phyloP scores from a whole-genome alignment of 306 rosid genomes.

The Begonia fuchsioides region DNA sequence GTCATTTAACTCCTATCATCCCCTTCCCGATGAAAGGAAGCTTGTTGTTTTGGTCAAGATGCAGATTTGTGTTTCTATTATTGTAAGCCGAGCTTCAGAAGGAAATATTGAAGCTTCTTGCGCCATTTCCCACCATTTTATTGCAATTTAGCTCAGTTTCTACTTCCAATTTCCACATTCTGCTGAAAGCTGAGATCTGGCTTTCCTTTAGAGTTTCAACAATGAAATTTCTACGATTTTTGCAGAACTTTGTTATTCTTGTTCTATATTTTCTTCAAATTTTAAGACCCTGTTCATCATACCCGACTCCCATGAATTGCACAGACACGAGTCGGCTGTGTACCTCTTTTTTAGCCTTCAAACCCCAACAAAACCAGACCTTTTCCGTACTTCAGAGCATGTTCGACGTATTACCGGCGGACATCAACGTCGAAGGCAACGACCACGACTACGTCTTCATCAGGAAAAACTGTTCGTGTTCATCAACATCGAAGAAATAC shows the following conservation, averaged over 20 bases:
- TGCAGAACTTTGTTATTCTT: slow-evolving; percentile 14
- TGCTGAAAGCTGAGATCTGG: too few species aligned
- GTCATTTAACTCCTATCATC: too few species aligned
- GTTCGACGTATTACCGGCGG: slow-evolving; percentile 75
- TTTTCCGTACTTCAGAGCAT: slow-evolving; percentile 53
- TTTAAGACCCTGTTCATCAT: slow-evolving; percentile 21
- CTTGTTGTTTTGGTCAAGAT: too few species aligned
- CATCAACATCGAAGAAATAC: slow-evolving; percentile 35
- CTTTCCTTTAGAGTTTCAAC: not conserved
- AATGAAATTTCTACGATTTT: slow-evolving; percentile 27
- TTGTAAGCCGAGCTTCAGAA: too few species aligned
- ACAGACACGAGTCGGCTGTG: slow-evolving; percentile 67
- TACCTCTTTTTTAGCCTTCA: slow-evolving; percentile 74
- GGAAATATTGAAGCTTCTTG: too few species aligned
- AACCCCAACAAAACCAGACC: slow-evolving; percentile 45
- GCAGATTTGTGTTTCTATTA: too few species aligned
- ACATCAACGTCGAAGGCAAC: slow-evolving; percentile 63
- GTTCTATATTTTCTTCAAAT: slow-evolving; percentile 13
- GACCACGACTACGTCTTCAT: slow-evolving; percentile 50
- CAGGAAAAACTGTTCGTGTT: slow-evolving; percentile 82
- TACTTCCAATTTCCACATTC: too few species aligned
- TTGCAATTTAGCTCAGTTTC: too few species aligned
- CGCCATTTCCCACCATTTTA: too few species aligned
- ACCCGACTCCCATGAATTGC: slow-evolving; percentile 49
- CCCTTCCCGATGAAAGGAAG: too few species aligned